Evolutionary conservation across 352 stramenopile genomes (phyloP).

Genomic region (Phytopythium litorale): DNA sequence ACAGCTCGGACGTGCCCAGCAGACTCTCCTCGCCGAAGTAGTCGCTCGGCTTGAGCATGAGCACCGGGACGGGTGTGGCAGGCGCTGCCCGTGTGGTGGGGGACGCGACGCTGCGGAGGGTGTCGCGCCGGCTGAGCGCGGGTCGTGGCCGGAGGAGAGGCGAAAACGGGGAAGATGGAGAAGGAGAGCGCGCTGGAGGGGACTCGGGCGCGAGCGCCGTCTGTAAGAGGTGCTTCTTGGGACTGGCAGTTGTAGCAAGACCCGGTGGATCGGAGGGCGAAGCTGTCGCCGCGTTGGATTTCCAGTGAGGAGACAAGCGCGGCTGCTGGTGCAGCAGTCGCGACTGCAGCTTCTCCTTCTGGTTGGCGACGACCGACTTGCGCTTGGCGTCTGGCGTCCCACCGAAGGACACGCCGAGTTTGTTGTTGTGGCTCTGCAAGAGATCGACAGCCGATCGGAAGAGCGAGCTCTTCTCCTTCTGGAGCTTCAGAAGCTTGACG

Average conservation of each 20-base stretch:
- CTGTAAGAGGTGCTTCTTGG: not conserved
- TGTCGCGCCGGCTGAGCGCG: not conserved
- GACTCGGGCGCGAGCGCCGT: not conserved
- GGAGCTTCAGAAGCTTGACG: not conserved
- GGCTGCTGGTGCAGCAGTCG: not conserved
- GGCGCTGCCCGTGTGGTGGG: not conserved
- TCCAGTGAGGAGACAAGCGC: not conserved
- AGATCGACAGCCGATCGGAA: conserved; percentile 2
- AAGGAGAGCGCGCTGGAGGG: not conserved
- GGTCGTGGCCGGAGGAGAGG: not conserved
- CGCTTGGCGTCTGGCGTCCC: not conserved
- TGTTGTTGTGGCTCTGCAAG: not conserved
- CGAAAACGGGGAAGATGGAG: not conserved
- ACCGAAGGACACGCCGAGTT: accelerated
- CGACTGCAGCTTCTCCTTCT: not conserved
- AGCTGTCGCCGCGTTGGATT: not conserved
- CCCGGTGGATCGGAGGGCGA: not conserved
- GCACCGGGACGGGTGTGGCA: conserved; percentile 25
- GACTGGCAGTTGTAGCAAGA: not conserved
- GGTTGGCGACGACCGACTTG: not conserved
- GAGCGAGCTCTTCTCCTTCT: conserved; percentile 4
- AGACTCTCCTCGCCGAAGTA: conserved; percentile 67
- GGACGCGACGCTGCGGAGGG: conserved; percentile 1
- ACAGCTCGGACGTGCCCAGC: conserved; percentile 19
- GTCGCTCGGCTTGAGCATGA: conserved; percentile 43